These are phyloP conservation scores for Torrubiellomyces zombiae DNA, from an alignment of 2,329 filamentous ascomycete species.

Conservation along the genomic window DNA sequence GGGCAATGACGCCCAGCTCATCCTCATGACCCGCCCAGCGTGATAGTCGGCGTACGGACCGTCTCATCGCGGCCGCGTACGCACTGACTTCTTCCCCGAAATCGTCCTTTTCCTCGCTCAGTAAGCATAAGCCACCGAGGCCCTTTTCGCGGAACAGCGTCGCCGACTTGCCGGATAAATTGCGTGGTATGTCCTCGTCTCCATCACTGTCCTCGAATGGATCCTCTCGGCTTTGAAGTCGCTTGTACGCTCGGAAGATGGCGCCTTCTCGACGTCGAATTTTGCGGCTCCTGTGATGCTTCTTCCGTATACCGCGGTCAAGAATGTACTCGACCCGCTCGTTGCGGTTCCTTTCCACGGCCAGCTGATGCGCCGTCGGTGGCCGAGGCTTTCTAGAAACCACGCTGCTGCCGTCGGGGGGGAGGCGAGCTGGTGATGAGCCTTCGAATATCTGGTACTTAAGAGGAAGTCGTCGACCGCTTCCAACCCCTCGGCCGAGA, in stretches of 20 bases:
- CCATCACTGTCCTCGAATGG: slow-evolving; percentile 47
- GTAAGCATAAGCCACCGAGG: slow-evolving; percentile 46
- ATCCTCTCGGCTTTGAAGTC: slow-evolving; percentile 39
- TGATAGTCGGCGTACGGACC: slow-evolving; percentile 46
- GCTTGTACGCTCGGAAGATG: slow-evolving; percentile 48
- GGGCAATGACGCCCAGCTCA: slow-evolving; percentile 28
- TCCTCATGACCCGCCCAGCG: slow-evolving; percentile 44
- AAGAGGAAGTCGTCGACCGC: slow-evolving; percentile 20
- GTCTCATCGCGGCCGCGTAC: slow-evolving; percentile 48
- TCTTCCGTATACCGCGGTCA: slow-evolving; percentile 52
- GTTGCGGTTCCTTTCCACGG: slow-evolving; percentile 62
- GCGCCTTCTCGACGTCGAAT: slow-evolving; percentile 46
- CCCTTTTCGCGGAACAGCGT: slow-evolving; percentile 36
- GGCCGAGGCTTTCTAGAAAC: slow-evolving; percentile 50
- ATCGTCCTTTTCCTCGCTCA: slow-evolving; percentile 49
- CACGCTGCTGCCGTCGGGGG: slow-evolving; percentile 39
- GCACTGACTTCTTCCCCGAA: slow-evolving; percentile 58
- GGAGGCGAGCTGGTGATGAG: slow-evolving; percentile 39
- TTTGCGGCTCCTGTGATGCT: slow-evolving; percentile 47
- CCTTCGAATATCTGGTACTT: slow-evolving; percentile 45
- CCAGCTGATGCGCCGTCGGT: slow-evolving; percentile 66
- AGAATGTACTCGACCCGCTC: slow-evolving; percentile 71
- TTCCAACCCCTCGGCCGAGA: slow-evolving; percentile 10
- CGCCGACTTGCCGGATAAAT: slow-evolving; percentile 12
- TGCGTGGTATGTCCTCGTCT: slow-evolving; percentile 27